A percentile compares a stretch with the other conserved stretches of the same genome.
Conservation (phyloP, 768 basidiomycete species). For the Suillus occidentalis region DNA sequence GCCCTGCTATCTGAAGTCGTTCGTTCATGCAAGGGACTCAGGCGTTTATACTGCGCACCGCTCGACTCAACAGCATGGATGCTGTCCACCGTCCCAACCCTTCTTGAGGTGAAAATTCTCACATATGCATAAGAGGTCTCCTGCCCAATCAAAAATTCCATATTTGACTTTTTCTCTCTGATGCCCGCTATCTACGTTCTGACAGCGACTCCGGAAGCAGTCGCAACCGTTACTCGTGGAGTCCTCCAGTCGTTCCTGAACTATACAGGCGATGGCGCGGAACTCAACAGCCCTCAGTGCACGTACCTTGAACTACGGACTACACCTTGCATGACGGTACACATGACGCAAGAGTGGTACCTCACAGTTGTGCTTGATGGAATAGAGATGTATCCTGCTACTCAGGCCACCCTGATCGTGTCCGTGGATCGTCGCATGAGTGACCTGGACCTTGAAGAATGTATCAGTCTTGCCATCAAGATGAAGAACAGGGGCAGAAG, state of each 20-base stretch:
- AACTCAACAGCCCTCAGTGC: constrained; percentile 46
- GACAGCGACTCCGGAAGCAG: constrained; percentile 57
- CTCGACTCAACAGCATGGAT: too few species aligned
- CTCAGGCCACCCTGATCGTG: constrained; percentile 62
- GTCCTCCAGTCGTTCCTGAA: constrained; percentile 64
- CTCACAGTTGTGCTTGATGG: constrained; percentile 65
- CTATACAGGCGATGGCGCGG: constrained; percentile 17
- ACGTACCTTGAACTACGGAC: constrained; percentile 82
- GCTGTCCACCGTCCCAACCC: too few species aligned
- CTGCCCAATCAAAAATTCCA: too few species aligned
- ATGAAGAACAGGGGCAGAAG: constrained; percentile 57
- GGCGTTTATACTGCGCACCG: too few species aligned
- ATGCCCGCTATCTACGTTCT: constrained; percentile 81
- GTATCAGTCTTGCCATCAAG: constrained; percentile 53
- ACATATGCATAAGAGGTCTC: too few species aligned
- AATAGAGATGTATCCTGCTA: constrained; percentile 53
- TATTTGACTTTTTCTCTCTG: constrained; percentile 72
- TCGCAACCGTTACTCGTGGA: constrained; percentile 58
- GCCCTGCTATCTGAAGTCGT: not conserved
- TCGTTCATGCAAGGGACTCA: not conserved
- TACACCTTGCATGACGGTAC: constrained; percentile 59
- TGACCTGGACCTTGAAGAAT: constrained; percentile 48
- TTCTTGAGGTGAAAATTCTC: too few species aligned
- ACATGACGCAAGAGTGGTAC: constrained; percentile 63
- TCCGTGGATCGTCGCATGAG: constrained; percentile 77